phyloP scores from a whole-genome alignment of 2,329 filamentous ascomycete species.

The Pezicula neosporulosa region DNA sequence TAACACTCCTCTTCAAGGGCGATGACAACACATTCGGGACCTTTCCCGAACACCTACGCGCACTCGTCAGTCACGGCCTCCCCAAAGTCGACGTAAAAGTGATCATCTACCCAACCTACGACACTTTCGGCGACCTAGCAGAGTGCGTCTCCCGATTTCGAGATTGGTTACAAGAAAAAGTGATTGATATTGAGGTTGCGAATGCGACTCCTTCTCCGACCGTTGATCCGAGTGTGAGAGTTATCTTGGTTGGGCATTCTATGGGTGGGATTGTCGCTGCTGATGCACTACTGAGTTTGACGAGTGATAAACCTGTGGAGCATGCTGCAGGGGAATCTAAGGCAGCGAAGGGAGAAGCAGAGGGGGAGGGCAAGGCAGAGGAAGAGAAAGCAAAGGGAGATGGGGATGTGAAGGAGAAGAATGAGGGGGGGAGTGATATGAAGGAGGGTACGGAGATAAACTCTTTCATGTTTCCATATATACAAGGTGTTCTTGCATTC shows the following conservation, averaged over 20 bases:
- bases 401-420: background rate
- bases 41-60: conserved; percentile 70
- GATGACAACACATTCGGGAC: conserved; percentile 74
- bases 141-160: conserved; percentile 71
- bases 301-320: conserved; percentile 22
- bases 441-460: conserved; percentile 36
- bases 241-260: conserved; percentile 80
- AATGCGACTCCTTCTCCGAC: conserved; percentile 79
- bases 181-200: conserved; percentile 90
- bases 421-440: background rate
- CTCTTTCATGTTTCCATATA: conserved; percentile 85
- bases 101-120: conserved; percentile 75
- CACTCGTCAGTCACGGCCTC: conserved; percentile 59
- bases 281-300: conserved; percentile 75
- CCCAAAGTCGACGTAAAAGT: conserved; percentile 66
- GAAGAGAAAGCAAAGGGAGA: background rate
- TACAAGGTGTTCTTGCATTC: conserved; percentile 87
- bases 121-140: conserved; percentile 74
- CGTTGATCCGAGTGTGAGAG: conserved; percentile 78
- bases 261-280: conserved; percentile 95
- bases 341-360: too few species aligned
- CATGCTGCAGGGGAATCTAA: background rate
- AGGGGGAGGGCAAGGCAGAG: too few species aligned
- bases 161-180: conserved; percentile 83
- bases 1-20: conserved; percentile 49